These are phyloP conservation scores for Telopea speciosissima DNA, from an alignment of 177 flowering plant species.

Conservation along the genomic window DNA sequence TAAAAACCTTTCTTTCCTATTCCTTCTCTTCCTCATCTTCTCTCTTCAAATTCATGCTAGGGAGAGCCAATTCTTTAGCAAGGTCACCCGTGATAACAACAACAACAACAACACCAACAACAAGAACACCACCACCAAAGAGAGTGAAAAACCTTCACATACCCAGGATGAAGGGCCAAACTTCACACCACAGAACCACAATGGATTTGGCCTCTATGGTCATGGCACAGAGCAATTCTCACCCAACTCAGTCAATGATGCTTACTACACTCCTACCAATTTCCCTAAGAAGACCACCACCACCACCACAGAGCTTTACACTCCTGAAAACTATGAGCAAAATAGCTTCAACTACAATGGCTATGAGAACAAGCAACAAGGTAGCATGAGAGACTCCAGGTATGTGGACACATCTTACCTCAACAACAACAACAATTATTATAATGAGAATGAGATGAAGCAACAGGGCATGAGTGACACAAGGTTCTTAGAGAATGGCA, in stretches of 20 bases:
- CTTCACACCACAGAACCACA: constrained; percentile 2
- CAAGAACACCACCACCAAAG: not conserved
- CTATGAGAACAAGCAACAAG: constrained; percentile 1
- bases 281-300: constrained; percentile 7
- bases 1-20: constrained; percentile 13
- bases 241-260: constrained; percentile 10
- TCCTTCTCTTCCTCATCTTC: constrained; percentile 19
- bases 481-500: constrained; percentile 13
- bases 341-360: constrained; percentile 4
- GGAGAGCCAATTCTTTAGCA: constrained; percentile 40
- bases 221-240: constrained; percentile 14
- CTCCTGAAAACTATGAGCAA: constrained; percentile 8
- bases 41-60: constrained; percentile 30
- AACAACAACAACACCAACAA: not conserved
- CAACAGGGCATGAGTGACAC: constrained; percentile 15
- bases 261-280: not conserved
- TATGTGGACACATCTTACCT: not conserved
- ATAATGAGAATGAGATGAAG: not conserved
- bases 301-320: constrained; percentile 12
- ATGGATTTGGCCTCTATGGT: constrained; percentile 37
- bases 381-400: not conserved
- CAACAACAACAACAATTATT: not conserved
- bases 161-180: constrained; percentile 12
- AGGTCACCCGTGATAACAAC: constrained; percentile 14
- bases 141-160: not conserved